These are phyloP conservation scores for Aspergillus sp. DNA, from an alignment of 2,329 filamentous ascomycete genomes.

Conservation along the genomic window DNA sequence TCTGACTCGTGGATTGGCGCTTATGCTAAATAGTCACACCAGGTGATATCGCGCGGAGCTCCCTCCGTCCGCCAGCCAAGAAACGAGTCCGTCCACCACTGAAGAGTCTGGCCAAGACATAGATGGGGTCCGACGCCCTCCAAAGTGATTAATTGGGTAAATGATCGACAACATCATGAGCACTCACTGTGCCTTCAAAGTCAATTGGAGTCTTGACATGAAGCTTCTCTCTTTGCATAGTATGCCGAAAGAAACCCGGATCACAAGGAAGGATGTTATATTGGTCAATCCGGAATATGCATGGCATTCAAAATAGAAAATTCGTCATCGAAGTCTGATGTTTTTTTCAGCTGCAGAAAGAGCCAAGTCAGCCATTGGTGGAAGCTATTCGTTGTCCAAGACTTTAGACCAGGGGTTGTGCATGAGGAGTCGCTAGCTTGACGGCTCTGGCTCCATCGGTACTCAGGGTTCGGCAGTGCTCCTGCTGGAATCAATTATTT, in stretches of 20 bases:
- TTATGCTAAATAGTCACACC: neutral
- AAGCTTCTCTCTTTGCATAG: neutral
- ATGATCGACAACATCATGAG: neutral
- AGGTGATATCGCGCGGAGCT: neutral
- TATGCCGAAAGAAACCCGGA: neutral
- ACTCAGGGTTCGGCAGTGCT: neutral
- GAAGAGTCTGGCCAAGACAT: neutral
- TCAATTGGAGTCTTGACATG: neutral
- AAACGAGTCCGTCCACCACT: constrained; percentile 12
- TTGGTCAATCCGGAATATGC: too few species aligned
- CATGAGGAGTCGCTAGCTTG: neutral
- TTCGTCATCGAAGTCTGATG: too few species aligned
- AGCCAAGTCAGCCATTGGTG: constrained; percentile 8
- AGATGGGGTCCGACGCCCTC: neutral
- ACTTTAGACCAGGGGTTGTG: neutral
- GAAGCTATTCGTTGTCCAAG: constrained; percentile 1
- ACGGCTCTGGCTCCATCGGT: neutral
- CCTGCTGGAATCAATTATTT: neutral
- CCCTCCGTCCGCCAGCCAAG: constrained; percentile 4
- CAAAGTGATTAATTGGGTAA: neutral
- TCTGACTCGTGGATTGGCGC: neutral
- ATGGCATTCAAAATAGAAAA: too few species aligned
- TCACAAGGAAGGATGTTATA: too few species aligned
- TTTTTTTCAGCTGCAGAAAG: too few species aligned
- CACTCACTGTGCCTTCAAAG: neutral